Evolutionary conservation across 2,329 filamentous ascomycete genomes (phyloP), one percentile per base, ranked within the genome.

Genomic region (Chaetomium olivaceum): DNA sequence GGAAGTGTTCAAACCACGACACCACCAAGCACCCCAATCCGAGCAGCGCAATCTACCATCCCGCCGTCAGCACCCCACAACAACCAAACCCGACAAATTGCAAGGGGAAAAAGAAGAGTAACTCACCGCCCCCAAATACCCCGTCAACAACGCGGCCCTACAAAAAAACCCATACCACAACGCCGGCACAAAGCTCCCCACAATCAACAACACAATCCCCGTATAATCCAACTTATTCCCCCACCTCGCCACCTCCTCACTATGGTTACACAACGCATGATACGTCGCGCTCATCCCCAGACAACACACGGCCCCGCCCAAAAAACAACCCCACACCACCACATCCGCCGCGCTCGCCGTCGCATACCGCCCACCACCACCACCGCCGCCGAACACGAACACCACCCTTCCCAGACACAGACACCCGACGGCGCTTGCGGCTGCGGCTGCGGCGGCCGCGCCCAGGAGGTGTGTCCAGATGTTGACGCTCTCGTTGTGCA

Each of bases 171-270:
- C 93, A 77, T 96, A 97, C 77, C 92, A 95, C 66, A 99, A 78
- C 58, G 91, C 90, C 2, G 95, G 93, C 55, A 98, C 87, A 74
- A 94, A 97, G 75, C 90, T 94, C 7, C 95, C 95, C 71, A 94
- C 91, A 66, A 98, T 98, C 71, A 99, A 80, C 58, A 89, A 87
- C 33, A 98, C 91, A 71, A 99, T 99, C 7, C 95, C 95, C 5
- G 94, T 87, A 76, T 99, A 98, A 76, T 99, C 95, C 64, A 98
- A 80, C 77, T 96, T 92, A 76, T 98, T 98, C 12, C 93, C 93
- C 81, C 92, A 91, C 68, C 86, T 89, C 2, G 90, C 88, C 16
- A 97, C 91, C 1, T 79, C 78, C 46, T 87, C 86, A 21, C 91
- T 95, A 77, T 99, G 95, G 71, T 97, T 97, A 25, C 84, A 87